Base-by-base conservation (phyloP, 306 rosid genomes). In the Inga leiocalycina region DNA sequence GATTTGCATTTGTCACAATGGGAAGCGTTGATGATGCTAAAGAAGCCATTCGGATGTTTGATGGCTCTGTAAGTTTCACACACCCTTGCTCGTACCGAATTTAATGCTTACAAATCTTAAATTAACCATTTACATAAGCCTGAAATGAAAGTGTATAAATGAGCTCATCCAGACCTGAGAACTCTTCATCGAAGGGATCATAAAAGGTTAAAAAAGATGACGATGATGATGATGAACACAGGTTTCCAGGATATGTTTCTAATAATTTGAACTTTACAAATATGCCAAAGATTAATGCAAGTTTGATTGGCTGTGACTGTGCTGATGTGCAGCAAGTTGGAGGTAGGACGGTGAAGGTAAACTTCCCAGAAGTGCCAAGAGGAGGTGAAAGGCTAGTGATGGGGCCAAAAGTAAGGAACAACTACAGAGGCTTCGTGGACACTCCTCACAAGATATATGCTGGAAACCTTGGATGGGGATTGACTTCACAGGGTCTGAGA, bases 1-100 rank as follows among this genome's bases (percentile, higher is more conserved):
- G 99, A 79, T 96, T 96, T 87, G 99, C 89, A 12, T 96, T 96
- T 91, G 98, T 92, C 44, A 90, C 97, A 30, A 94, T 96, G 99
- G 87, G 75, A 10, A 92, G 84, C 52, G 81, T 84, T 62, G 98
- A 94, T 72, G 97, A 96, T 71, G 97, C 98, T 77, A 79, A 91
- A 81, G 94, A 89, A 65, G 99, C 98, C 69, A 94, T 96, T 89
- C 90, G 86, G 79, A 88, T 88, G 98, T 92, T 94, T 80, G 91
- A 94, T 86, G 98, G 97, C 81, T 90, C 98, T 41, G 98, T 96
- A 91, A 90, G 92, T 83, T 34, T 85, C 66, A 0, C 65, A 0
- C 70, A 16, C 86, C 69, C 51, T 80, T 75, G 15, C 62, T 71
- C 11, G 0, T 56, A 24, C 67, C 69, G 39, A 44, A 76, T 74